phyloP scores from a whole-genome alignment of 257 asterid species.

The Primulina tabacum region DNA sequence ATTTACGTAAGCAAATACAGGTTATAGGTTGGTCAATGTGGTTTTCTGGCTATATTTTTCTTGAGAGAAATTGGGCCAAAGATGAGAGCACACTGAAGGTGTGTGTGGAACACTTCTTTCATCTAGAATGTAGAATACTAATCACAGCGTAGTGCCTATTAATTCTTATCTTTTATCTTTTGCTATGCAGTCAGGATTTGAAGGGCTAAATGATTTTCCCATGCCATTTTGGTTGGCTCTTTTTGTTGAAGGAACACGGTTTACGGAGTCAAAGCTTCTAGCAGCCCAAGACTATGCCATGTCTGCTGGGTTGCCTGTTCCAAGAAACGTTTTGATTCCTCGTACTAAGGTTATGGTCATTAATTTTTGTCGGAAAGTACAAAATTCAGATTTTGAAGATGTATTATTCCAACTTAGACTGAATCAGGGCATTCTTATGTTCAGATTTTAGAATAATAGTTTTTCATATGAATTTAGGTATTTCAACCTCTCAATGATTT shows the following conservation, averaged over 20 bases:
- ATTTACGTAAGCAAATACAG: constrained; percentile 34
- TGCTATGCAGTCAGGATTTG: constrained; percentile 58
- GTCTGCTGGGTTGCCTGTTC: constrained; percentile 60
- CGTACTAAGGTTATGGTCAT: constrained; percentile 63
- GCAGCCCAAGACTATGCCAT: constrained; percentile 70
- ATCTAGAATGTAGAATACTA: background rate
- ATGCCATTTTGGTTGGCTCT: constrained; percentile 74
- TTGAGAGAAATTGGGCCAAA: constrained; percentile 70
- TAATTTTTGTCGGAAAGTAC: background rate
- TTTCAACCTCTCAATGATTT: background rate
- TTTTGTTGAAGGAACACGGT: constrained; percentile 83
- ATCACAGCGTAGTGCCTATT: background rate
- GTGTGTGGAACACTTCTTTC: background rate
- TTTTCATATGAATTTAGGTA: background rate
- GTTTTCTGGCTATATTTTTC: constrained; percentile 64
- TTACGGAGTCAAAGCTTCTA: constrained; percentile 60
- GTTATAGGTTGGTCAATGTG: constrained; percentile 90
- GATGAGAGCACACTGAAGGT: constrained; percentile 71
- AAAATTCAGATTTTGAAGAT: background rate
- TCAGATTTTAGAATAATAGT: background rate
- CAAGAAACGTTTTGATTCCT: constrained; percentile 71
- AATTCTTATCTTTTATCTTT: constrained; percentile 21
- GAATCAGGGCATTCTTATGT: background rate
- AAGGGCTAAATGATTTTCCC: constrained; percentile 50
- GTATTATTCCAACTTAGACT: background rate